These are phyloP conservation scores for Euclidium syriacum DNA, from an alignment of 345 rosid species.

Conservation along the genomic window DNA sequence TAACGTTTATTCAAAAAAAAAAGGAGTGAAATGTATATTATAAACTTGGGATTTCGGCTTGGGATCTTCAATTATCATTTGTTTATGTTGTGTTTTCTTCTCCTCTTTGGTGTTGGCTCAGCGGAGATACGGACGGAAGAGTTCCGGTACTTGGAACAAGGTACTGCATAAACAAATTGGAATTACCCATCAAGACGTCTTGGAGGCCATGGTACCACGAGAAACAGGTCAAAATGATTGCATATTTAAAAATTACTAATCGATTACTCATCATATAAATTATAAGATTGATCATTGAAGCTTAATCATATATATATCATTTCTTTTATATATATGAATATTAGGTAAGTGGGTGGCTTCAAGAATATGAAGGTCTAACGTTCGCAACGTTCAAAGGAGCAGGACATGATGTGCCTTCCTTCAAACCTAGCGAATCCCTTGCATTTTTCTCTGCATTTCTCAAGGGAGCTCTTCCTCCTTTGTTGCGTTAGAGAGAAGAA, in stretches of 20 bases:
- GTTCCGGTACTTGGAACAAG: conserved; percentile 78
- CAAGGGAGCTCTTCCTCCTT: conserved; percentile 39
- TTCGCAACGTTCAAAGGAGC: conserved; percentile 89
- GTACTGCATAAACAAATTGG: conserved; percentile 55
- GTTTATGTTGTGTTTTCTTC: neutral
- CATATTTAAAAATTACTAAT: neutral
- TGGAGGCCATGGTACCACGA: conserved; percentile 93
- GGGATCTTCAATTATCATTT: neutral
- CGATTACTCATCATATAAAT: neutral
- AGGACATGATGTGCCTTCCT: conserved; percentile 87
- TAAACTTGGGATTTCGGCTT: neutral
- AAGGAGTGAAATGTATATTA: neutral
- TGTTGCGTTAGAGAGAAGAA: conserved; percentile 15
- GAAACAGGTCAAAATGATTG: conserved; percentile 48
- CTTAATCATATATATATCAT: neutral
- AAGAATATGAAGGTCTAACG: conserved; percentile 78
- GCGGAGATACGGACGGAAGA: conserved; percentile 97
- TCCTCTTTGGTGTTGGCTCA: conserved; percentile 22
- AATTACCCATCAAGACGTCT: conserved; percentile 51
- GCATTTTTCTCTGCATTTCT: conserved; percentile 70
- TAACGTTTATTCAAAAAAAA: too few relatives aligned
- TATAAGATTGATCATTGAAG: neutral
- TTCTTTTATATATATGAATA: neutral
- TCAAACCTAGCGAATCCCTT: conserved; percentile 71
- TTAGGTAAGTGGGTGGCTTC: conserved; percentile 89